Evolutionary conservation across 495 filamentous ascomycete genomes (phyloP), one percentile per base, ranked within the genome.

Genomic region (Pseudomonodictys pantanalensis): DNA sequence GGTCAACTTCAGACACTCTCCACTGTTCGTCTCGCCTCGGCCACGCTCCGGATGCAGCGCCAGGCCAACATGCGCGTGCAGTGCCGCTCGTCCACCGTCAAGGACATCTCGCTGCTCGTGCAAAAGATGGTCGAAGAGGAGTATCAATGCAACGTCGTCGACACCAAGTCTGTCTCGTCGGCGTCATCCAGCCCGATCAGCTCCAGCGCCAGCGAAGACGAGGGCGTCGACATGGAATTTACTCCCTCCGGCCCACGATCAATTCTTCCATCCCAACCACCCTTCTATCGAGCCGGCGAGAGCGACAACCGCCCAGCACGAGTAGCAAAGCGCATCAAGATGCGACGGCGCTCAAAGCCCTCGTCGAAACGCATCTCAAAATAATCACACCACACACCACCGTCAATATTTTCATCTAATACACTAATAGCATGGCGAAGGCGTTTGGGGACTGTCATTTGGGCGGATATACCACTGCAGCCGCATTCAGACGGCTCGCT

Each of bases 1-100:
- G 25, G 22, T n/a, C 15, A 38, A 23, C 24, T 32, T 9, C 35
- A 39, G 39, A 29, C 60, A 35, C n/a, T 49, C 53, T 45, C 54
- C 7, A 59, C 56, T 42, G 24, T 41, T 9, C 24, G 30, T 20
- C 11, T 62, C 7, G 55, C 62, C 8, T 18, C 66, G 5, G 45
- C 53, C 12, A 30, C 41, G 0, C 52, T 68, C 11, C 53, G 68
- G 33, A 22, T 33, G 50, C 65, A 68, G 35, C 68, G 68, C 9
- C 68, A 70, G 57, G 45, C 62, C 25, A 63, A 65, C 62, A 54
- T 49, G 30, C 57, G 62, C 24, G 48, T 65, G 46, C 68, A 68
- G 48, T 66, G 65, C 65, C 57, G 41, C 24, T 33, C 65, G 2
- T 50, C 65, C 15, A 65, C 68, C 57, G 32, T 63, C 25, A 48